These are phyloP conservation scores for Ensete glaucum DNA, from an alignment of 176 grass and related monocot species.

Conservation along the genomic window DNA sequence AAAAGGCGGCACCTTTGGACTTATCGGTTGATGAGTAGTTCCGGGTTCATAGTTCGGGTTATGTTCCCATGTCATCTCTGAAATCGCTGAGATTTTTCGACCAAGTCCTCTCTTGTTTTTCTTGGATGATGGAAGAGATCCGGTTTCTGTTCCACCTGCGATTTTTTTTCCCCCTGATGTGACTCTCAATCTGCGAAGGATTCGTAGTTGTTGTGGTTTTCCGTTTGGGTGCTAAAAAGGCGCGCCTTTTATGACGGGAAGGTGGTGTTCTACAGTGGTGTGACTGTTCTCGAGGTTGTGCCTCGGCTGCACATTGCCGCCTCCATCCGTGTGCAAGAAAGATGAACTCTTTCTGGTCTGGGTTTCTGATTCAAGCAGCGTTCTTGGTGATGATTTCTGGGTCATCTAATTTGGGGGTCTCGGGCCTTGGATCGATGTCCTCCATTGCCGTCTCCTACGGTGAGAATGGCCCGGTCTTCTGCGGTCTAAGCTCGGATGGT, in stretches of 20 bases:
- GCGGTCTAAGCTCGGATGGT: slow-evolving; percentile 68
- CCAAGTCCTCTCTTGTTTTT: not conserved
- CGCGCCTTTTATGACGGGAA: no score
- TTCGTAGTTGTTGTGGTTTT: not conserved
- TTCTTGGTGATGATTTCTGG: slow-evolving; percentile 27
- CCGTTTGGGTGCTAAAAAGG: no score
- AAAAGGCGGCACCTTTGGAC: not conserved
- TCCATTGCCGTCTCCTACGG: slow-evolving; percentile 91
- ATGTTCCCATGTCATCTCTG: not conserved
- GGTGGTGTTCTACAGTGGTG: no score
- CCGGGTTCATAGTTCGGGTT: not conserved
- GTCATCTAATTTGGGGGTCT: slow-evolving; percentile 12
- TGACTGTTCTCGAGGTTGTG: no score
- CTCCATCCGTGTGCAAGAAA: not conserved
- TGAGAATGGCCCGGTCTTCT: slow-evolving; percentile 91
- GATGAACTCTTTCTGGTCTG: slow-evolving; percentile 11
- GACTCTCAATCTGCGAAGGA: not conserved
- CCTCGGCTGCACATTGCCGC: no score
- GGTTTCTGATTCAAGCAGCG: slow-evolving; percentile 10
- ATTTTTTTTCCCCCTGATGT: not conserved
- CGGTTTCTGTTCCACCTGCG: no score
- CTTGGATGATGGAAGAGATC: not conserved
- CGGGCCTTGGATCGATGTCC: slow-evolving; percentile 83
- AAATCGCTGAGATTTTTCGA: not conserved
- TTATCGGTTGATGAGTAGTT: not conserved